Base-by-base conservation (phyloP, 2,329 filamentous ascomycete genomes). In the Ophiostoma sp. region DNA sequence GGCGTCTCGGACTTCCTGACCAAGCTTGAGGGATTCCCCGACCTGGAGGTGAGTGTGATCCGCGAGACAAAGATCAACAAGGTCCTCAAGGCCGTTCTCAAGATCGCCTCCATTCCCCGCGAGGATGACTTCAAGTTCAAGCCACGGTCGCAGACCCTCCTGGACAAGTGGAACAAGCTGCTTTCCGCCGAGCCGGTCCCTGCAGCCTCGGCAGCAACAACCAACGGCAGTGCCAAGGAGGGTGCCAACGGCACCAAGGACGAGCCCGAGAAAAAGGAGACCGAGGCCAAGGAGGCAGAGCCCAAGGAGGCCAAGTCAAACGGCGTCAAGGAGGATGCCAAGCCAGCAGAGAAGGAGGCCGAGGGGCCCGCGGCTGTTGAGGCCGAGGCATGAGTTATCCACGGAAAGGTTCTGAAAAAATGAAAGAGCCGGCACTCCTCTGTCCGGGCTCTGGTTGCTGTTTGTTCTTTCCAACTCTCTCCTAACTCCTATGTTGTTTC, bases 51-150 rank as follows among this genome's bases (percentile, higher is more conserved):
- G 39, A 88, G 89, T 74, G 95, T 97, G 75, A 97, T 98, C 76
- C 89, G 92, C 73, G 84, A 83, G 17, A 99, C 95, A 73, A 99
- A 98, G 85, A 97, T 99, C 80, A 94, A 98, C 87, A 99, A 99
- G 83, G 94, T 99, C 13, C 85, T 99, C 71, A 97, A 96, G 82
- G 93, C 90, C 4, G 95, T 99, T 74, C 83, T 97, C 76, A 97
- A 97, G 83, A 84, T 99, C 10, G 86, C 89, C 62, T 85, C 85
- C 3, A 96, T 99, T 75, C 94, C 94, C 5, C 90, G 89, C 72
- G 95, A 99, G 74, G 91, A 94, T 48, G 91, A 96, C 74, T 96
- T 90, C 79, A 83, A 91, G 70, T 97, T 99, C 86, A 96, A 95
- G 82, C 83, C 89, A 74, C 90, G 95, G 68, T 94, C 93, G 48